Base-by-base conservation (phyloP, 1,284 basidiomycete species). In the Ceratobasidium sp. region DNA sequence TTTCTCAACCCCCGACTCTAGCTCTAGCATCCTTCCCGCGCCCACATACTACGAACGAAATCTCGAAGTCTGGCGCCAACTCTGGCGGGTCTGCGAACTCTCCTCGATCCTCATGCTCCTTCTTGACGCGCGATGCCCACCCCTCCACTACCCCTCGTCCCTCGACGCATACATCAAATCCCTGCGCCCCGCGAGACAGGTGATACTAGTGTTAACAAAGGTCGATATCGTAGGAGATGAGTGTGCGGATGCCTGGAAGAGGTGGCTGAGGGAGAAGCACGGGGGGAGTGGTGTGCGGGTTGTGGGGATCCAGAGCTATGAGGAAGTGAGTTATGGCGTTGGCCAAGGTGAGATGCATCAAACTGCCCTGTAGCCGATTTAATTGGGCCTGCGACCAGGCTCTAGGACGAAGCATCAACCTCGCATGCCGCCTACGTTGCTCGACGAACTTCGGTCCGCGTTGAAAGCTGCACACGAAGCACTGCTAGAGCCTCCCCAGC, bases 31-130 rank as follows among this genome's bases (percentile, higher is more conserved):
- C 59, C 43, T 76, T 8, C 82, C 82, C 54, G 90, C 91, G 9
- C 88, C 91, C 0, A 91, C 92, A 0, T 91, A 92, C 80, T 97
- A 90, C 81, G 95, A 97, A 81, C 88, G 93, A 34, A 97, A 97
- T 81, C 80, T 96, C 29, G 92, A 96, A 81, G 95, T 97, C 6
- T 97, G 94, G 94, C 84, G 95, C 76, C 95, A 97, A 83, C 82
- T 96, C 89, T 96, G 94, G 94, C 88, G 94, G 41, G 94, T 95
- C 8, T 89, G 89, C 5, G 94, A 96, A 81, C 89, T 93, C 39
- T 93, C 92, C 0, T 88, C 94, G 76, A 92, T 96, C 78, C 83
- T 97, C 13, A 88, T 96, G 71, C 86, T 96, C 65, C 87, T 97
- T 11, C 86, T 96, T 31, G 95, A 98, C 81, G 90, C 93, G 7